Evolutionary conservation across 2,329 filamentous ascomycete species (phyloP).

Genomic region (Escovopsis sp.): DNA sequence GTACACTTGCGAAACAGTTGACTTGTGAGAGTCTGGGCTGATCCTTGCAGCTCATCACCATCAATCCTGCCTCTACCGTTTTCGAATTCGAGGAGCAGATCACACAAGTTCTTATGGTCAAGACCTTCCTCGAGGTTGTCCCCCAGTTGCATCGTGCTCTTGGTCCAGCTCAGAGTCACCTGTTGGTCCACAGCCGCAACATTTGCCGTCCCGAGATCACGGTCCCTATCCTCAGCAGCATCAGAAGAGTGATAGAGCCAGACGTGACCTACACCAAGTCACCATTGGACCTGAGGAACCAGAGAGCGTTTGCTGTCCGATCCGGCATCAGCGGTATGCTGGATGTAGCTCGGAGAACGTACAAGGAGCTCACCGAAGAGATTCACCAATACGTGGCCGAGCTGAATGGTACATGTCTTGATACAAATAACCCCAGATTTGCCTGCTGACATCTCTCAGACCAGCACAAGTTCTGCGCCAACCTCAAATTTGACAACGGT

Average conservation of each 20-base stretch:
- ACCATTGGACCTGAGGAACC: constrained; percentile 75
- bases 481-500: constrained; percentile 60
- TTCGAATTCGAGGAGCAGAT: constrained; percentile 64
- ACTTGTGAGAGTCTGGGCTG: neutral
- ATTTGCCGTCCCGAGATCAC: constrained; percentile 53
- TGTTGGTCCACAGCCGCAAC: constrained; percentile 53
- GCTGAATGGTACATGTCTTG: constrained; percentile 40
- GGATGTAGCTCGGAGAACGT: constrained; percentile 77
- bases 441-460: neutral
- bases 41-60: constrained; percentile 55
- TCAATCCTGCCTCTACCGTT: constrained; percentile 51
- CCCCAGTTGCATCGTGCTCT: constrained; percentile 54
- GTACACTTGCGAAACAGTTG: constrained; percentile 25
- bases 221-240: constrained; percentile 44
- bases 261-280: constrained; percentile 66
- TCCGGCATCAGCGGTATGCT: constrained; percentile 72
- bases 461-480: constrained; percentile 39
- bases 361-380: constrained; percentile 76
- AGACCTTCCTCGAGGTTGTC: constrained; percentile 61
- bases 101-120: constrained; percentile 76
- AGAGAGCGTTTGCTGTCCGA: constrained; percentile 80
- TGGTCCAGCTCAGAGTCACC: constrained; percentile 42
- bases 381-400: constrained; percentile 55
- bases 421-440: neutral
- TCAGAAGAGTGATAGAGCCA: constrained; percentile 59